phyloP scores from a whole-genome alignment of 1,284 basidiomycete species.

The Trametes sp. region DNA sequence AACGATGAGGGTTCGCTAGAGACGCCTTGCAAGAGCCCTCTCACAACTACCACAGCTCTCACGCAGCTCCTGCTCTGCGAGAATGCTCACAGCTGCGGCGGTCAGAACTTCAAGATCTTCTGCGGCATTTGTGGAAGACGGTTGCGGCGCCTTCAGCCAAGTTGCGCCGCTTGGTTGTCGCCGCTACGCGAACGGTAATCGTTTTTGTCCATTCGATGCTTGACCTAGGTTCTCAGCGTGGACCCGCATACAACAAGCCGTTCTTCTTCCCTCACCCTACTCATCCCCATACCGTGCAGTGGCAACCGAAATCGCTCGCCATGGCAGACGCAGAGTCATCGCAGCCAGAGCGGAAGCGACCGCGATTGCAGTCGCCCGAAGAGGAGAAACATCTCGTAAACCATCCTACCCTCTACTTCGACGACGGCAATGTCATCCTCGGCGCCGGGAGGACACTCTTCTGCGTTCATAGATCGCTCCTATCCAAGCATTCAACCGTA shows the following conservation, averaged over 20 bases:
- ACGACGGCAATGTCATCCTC: conserved; percentile 44
- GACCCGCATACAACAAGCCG: not conserved
- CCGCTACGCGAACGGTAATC: not conserved
- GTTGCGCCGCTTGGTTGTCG: not conserved
- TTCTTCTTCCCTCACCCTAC: not conserved
- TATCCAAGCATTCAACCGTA: conserved; percentile 38
- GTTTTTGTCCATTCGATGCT: not conserved
- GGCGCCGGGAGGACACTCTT: conserved; percentile 34
- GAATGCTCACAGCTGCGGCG: no score
- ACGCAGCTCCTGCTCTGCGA: no score
- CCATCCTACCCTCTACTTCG: conserved; percentile 40
- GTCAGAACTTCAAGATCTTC: no score
- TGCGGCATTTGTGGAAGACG: no score
- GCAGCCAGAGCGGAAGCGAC: conserved; percentile 21
- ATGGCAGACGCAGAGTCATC: conserved; percentile 4
- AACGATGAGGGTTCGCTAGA: no score
- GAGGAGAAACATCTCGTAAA: conserved; percentile 31
- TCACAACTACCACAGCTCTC: no score
- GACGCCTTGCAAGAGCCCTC: no score
- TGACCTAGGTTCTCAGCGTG: not conserved
- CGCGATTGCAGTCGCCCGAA: conserved; percentile 9
- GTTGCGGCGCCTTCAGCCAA: not conserved
- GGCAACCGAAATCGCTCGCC: not conserved
- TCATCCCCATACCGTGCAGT: not conserved
- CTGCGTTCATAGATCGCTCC: conserved; percentile 39